Base-by-base conservation (phyloP, 257 asterid species). In the Eustoma russellianum region DNA sequence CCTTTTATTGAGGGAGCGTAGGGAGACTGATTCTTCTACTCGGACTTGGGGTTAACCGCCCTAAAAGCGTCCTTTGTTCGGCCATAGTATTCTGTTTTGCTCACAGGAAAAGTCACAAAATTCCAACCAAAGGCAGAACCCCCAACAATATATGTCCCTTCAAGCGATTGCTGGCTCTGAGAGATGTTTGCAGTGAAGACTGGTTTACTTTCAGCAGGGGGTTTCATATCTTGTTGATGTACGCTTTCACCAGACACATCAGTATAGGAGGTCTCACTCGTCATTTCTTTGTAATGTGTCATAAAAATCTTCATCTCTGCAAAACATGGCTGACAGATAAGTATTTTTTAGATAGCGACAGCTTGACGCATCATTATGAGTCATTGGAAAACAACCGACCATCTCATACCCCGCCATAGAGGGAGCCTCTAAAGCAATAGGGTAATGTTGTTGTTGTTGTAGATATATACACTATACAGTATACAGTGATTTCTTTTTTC, bases 51-150 rank as follows among this genome's bases (percentile, higher is more conserved):
- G 51, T 81, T 75, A 38, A 9, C 43, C 9, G 80, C 71, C 60
- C 88, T 80, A 61, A 77, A 85, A 17, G 74, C 78, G 67, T 76
- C 94, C 59, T 79, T 89, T 0, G 81, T 77, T 62, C 70, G 73
- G 49, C 95, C 95, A 56, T 79, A 83, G 58, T 79, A 85, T 14
- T 65, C 63, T 11, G 80, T 44, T 18, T 57, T 48, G 41, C 59
- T 61, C 33, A 75, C 75, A 17, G 63, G 66, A 73, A 50, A 89
- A 5, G 85, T 79, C 44, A 83, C 53, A 64, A 80, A 89, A 70
- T 89, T 85, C 95, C 97, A 85, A 9, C 97, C 94, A 38, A 85
- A 80, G 38, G 94, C 90, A n/a, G 94, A 89, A 5, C 90, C 93
- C 8, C 95, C 97, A 7, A 79, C 73, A 11, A 79, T 52, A 17